phyloP scores from a whole-genome alignment of 2,329 filamentous ascomycete species.

The Verticillium zaregamsianum region DNA sequence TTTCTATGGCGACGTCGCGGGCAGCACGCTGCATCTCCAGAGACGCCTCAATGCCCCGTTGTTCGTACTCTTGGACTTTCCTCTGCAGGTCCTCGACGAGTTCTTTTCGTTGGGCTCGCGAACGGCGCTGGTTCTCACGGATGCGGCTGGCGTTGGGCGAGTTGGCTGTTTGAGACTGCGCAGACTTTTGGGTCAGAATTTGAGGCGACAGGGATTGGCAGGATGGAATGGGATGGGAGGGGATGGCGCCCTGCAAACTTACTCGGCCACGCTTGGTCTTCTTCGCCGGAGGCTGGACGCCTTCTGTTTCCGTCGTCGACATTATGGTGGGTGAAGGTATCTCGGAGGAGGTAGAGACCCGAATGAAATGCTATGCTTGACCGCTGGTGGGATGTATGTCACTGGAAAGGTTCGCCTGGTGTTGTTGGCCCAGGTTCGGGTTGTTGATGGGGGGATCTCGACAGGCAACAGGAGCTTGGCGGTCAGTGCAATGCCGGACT shows the following conservation, averaged over 20 bases:
- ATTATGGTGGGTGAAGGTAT: not conserved
- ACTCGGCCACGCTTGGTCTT: constrained; percentile 13
- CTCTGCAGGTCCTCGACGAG: constrained; percentile 43
- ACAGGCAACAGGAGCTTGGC: not conserved
- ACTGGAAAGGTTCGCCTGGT: not conserved
- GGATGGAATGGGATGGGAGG: not conserved
- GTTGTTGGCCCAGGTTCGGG: not conserved
- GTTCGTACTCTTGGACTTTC: constrained; percentile 42
- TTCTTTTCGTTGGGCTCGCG: constrained; percentile 45
- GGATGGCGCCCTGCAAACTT: not conserved
- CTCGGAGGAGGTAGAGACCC: not conserved
- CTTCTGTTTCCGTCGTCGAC: not conserved
- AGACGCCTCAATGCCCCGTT: constrained; percentile 42
- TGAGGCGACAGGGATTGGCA: not conserved
- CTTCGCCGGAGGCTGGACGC: constrained; percentile 9
- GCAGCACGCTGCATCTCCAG: constrained; percentile 51
- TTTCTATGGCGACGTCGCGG: constrained; percentile 43
- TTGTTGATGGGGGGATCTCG: not conserved
- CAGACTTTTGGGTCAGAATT: not conserved
- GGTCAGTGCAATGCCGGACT: not conserved
- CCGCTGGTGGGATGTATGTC: not conserved
- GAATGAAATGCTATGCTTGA: not conserved
- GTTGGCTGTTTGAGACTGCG: not conserved
- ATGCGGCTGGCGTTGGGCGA: constrained; percentile 25
- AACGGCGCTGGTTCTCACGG: constrained; percentile 50